phyloP scores from a whole-genome alignment of 768 basidiomycete species.

The Tylopilus vinaceipallidus region DNA sequence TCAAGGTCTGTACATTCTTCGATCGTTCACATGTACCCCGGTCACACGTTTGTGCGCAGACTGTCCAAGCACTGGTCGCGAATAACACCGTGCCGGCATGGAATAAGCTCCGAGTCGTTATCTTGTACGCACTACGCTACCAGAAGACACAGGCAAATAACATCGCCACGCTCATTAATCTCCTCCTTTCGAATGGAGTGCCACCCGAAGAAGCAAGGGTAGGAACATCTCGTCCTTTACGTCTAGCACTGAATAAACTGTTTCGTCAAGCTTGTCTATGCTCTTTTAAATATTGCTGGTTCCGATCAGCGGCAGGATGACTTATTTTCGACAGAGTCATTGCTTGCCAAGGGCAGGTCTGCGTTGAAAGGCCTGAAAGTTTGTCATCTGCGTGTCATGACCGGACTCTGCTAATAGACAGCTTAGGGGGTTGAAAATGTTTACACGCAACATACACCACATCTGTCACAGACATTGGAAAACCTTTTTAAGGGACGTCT shows the following conservation, averaged over 20 bases:
- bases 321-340: slow-evolving; percentile 91
- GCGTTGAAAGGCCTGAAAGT: slow-evolving; percentile 96
- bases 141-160: slow-evolving; percentile 86
- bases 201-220: slow-evolving; percentile 75
- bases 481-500: slow-evolving; percentile 82
- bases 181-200: slow-evolving; percentile 74
- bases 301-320: slow-evolving; percentile 97
- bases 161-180: slow-evolving; percentile 74
- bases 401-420: slow-evolving; percentile 5
- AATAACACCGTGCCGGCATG: slow-evolving; percentile 65
- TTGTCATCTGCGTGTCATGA: slow-evolving; percentile 5
- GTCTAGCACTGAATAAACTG: slow-evolving; percentile 9
- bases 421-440: slow-evolving; percentile 95
- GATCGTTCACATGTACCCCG: neutral
- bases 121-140: slow-evolving; percentile 90
- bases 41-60: slow-evolving; percentile 42
- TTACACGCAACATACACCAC: slow-evolving; percentile 95
- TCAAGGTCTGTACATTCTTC: slow-evolving; percentile 53
- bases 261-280: slow-evolving; percentile 77
- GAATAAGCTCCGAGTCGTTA: slow-evolving; percentile 88
- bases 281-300: slow-evolving; percentile 88
- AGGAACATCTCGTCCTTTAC: slow-evolving; percentile 5
- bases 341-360: slow-evolving; percentile 91
- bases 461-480: slow-evolving; percentile 89
- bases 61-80: slow-evolving; percentile 75